Evolutionary conservation across 192 early-diverging fungal species (phyloP), one percentile per base, ranked within the genome.

Genomic region (Chytriomyces sp.): DNA sequence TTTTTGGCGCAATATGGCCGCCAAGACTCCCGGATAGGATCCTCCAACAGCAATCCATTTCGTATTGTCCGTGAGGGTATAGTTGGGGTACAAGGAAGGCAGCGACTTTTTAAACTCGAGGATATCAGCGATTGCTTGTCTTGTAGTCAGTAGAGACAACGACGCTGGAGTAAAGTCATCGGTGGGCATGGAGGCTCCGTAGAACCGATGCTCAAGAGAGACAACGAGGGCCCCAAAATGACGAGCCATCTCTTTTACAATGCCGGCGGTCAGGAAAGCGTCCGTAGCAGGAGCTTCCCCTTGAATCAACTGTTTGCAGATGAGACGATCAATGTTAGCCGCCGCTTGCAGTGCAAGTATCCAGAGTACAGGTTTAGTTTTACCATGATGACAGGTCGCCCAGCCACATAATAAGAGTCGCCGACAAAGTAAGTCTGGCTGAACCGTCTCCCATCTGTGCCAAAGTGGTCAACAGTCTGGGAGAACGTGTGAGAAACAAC

Each of bases 31-130:
- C 5, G 43, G 13, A 23, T 67, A 67, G 8, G 43, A 45, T 4
- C 66, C 66, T 10, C 66, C 66, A 18, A 67, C 16, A 6, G 66
- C 20, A 11, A 67, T 67, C 66, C 66, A 67, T 46, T 67, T 67
- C 44, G 66, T 45, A 4, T 9, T 16, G 35, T 44, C 10, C 18
- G 45, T 67, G 10, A 67, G 23, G 23, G 35, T 67, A 11, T 67
- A 67, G 35, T 67, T 13, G 35, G 28, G 66, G 44, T 45, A 67
- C 11, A 45, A 45, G 23, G 66, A 67, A 20, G 66, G 66, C 18
- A 67, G 46, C 2, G 26, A 3, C 11, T 46, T 28, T 18, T 43
- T 45, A 47, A 67, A 67, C 10, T 67, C 8, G 9, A 44, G 43
- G 9, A 67, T 16, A 45, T 67, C 66, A 16, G 20, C 66, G 46